Conservation (phyloP, 768 basidiomycete genomes). For the Amanita phalloides region DNA sequence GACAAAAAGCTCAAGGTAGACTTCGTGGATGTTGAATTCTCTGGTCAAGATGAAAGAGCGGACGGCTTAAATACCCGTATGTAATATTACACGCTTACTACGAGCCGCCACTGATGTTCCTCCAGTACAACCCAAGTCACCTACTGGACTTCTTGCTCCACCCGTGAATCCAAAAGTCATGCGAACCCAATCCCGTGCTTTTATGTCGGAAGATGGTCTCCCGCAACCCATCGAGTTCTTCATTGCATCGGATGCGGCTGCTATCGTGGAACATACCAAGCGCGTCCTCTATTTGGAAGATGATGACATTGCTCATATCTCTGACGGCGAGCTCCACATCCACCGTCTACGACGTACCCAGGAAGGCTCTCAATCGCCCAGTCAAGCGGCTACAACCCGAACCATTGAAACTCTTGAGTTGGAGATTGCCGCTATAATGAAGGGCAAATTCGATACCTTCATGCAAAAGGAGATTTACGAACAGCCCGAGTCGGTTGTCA, state of each 20-base stretch:
- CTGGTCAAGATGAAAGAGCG: constrained; percentile 47
- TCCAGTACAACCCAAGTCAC: constrained; percentile 37
- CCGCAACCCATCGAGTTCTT: constrained; percentile 99
- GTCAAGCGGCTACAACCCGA: constrained; percentile 64
- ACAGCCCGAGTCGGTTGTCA: constrained; percentile 98
- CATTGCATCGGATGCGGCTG: constrained; percentile 94
- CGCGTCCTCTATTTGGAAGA: constrained; percentile 98
- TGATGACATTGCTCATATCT: constrained; percentile 96
- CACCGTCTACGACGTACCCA: constrained; percentile 93
- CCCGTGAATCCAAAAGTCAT: constrained; percentile 68
- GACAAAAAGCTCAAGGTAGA: constrained; percentile 99
- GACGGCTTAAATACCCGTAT: background rate
- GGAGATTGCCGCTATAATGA: constrained; percentile 99
- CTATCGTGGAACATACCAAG: constrained; percentile 98
- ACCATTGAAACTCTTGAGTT: constrained; percentile 97
- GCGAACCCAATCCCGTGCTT: constrained; percentile 92
- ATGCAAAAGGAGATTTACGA: constrained; percentile 99
- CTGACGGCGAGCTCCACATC: constrained; percentile 96
- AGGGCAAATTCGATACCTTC: constrained; percentile 98
- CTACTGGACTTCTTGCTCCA: constrained; percentile 56
- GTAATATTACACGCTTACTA: constrained; percentile 8
- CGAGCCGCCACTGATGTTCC: background rate
- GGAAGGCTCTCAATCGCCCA: constrained; percentile 48
- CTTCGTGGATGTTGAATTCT: constrained; percentile 97
- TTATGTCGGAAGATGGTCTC: constrained; percentile 97